These are phyloP conservation scores for Linderniella brevidens DNA, from an alignment of 257 asterid species.

Conservation along the genomic window DNA sequence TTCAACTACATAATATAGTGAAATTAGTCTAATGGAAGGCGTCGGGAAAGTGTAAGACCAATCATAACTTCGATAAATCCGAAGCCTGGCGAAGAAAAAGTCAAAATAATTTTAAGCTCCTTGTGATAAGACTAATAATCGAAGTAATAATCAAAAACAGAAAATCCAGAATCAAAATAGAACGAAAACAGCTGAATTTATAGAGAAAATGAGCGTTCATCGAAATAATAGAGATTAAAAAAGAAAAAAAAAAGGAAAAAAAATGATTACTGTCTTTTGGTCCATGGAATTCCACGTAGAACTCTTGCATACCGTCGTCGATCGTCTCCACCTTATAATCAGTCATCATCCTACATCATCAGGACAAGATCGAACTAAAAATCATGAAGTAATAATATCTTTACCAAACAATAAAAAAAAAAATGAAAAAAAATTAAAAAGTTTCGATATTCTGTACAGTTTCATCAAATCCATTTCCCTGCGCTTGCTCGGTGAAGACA, in stretches of 20 bases:
- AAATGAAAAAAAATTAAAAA: background rate
- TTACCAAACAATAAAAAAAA: background rate
- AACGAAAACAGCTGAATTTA: background rate
- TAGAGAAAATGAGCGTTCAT: background rate
- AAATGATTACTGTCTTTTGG: conserved; percentile 66
- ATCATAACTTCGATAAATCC: no score
- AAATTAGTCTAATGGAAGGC: no score
- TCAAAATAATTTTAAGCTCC: no score
- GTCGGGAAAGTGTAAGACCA: no score
- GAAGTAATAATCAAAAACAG: no score
- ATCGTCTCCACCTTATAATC: conserved; percentile 89
- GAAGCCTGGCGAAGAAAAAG: no score
- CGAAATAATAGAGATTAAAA: conserved; percentile 1
- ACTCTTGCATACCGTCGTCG: conserved; percentile 82
- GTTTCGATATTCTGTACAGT: conserved; percentile 25
- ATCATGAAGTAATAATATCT: background rate
- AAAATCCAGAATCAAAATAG: no score
- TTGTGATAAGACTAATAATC: no score
- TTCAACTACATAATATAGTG: no score
- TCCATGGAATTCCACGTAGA: conserved; percentile 72
- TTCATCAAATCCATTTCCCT: conserved; percentile 93
- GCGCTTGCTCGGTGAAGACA: conserved; percentile 90
- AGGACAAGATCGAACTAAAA: conserved; percentile 12
- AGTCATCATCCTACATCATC: conserved; percentile 61
- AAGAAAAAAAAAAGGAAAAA: background rate